Evolutionary conservation across 2,329 filamentous ascomycete genomes (phyloP).

Genomic region (Xylaria sp.): DNA sequence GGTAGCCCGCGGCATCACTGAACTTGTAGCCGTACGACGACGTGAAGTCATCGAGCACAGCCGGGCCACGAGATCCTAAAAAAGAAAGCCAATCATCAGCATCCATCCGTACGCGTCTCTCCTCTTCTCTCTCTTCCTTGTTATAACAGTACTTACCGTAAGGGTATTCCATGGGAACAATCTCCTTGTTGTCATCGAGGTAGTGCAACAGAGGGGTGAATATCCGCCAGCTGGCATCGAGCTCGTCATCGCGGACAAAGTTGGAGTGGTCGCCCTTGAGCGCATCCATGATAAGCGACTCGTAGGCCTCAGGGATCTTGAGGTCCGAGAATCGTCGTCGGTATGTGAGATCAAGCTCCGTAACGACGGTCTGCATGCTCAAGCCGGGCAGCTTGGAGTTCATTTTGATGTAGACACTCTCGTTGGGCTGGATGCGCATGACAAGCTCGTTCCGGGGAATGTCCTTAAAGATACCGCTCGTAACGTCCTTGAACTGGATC

Average conservation of each 20-base stretch:
- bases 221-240: slow-evolving; percentile 97
- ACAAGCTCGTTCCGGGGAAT: slow-evolving; percentile 99
- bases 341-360: slow-evolving; percentile 97
- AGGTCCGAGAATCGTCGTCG: slow-evolving; percentile 96
- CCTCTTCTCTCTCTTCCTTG: too few species aligned
- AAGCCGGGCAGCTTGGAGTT: slow-evolving; percentile 98
- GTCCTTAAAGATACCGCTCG: slow-evolving; percentile 98
- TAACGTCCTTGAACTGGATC: slow-evolving; percentile 99
- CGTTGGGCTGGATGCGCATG: slow-evolving; percentile 98
- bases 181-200: slow-evolving; percentile 98
- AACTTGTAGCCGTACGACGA: slow-evolving; percentile 99
- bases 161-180: slow-evolving; percentile 98
- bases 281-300: slow-evolving; percentile 93
- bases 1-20: slow-evolving; percentile 90
- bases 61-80: slow-evolving; percentile 87
- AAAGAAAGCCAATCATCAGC: slow-evolving; percentile 9
- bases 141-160: slow-evolving; percentile 64
- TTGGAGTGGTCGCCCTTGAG: slow-evolving; percentile 99
- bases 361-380: slow-evolving; percentile 99
- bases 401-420: slow-evolving; percentile 99
- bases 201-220: slow-evolving; percentile 97
- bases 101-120: background rate
- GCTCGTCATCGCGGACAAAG: slow-evolving; percentile 94
- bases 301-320: slow-evolving; percentile 98
- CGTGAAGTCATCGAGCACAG: slow-evolving; percentile 96